phyloP scores from a whole-genome alignment of 2,329 filamentous ascomycete genomes.

The Botrytis fabae region DNA sequence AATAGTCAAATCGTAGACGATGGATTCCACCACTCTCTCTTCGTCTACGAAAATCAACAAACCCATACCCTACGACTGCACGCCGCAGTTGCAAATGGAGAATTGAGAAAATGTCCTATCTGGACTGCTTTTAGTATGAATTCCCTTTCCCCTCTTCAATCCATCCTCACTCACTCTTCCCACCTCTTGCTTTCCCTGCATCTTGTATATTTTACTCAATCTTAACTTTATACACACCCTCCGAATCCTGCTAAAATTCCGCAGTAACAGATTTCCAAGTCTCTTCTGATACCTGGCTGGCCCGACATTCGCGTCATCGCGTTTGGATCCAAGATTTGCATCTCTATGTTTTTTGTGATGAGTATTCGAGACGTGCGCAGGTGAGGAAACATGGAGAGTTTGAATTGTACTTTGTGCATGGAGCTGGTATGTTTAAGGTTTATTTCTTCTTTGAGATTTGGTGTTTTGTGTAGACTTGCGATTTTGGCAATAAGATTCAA shows the following conservation, averaged over 20 bases:
- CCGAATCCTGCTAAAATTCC: neutral
- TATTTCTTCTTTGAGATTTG: neutral
- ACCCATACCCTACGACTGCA: constrained; percentile 55
- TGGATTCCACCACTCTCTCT: constrained; percentile 53
- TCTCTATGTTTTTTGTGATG: constrained; percentile 59
- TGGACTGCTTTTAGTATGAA: constrained; percentile 62
- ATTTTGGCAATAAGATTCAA: neutral
- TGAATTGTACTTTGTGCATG: constrained; percentile 38
- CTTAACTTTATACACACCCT: no score
- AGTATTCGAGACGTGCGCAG: constrained; percentile 56
- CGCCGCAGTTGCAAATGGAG: constrained; percentile 56
- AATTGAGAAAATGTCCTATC: constrained; percentile 55
- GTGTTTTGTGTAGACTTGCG: no score
- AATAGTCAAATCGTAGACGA: constrained; percentile 58
- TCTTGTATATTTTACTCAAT: no score
- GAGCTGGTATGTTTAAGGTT: constrained; percentile 31
- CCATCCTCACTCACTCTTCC: neutral
- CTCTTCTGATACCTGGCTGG: constrained; percentile 52
- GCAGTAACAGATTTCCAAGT: constrained; percentile 54
- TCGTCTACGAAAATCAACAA: constrained; percentile 53
- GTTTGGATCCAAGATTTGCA: constrained; percentile 56
- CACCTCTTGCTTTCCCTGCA: no score
- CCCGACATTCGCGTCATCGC: constrained; percentile 48
- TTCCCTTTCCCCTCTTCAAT: neutral
- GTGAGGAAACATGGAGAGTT: constrained; percentile 44